Evolutionary conservation across 495 filamentous ascomycete species (phyloP), one percentile per base, ranked within the genome.

Genomic region (Barbatosphaeria neglecta): DNA sequence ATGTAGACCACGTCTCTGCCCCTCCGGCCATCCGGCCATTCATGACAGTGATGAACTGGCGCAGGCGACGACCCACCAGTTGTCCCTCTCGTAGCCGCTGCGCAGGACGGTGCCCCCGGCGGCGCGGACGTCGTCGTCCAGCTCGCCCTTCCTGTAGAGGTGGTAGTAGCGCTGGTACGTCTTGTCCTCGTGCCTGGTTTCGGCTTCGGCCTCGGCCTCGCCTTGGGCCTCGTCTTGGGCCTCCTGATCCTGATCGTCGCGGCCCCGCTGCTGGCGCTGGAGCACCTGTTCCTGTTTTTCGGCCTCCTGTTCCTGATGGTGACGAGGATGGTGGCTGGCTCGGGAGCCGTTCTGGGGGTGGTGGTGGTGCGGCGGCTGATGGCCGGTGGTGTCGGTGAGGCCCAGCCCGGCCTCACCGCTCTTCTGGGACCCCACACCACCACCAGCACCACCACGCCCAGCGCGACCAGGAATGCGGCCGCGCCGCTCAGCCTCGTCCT

Each of bases 31-130:
- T 10, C 23, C 42, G 9, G 11, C 22, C 11, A 22, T 22, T 37
- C 24, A 3, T 41, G 49, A n/a, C n/a, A 10, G 18, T 41, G 38
- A 37, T 47, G 41, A 25, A 58, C 61, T 59, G 55, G 59, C 56
- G 41, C 39, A n/a, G 22, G 62, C 54, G 57, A 74, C 64, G 38
- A 63, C 87, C 90, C 92, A 98, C 92, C 92, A 97, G 70, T 98
- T 98, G 53, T 98, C 92, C 64, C 80, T 92, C 58, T 98, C 92
- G 68, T 96, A 98, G 22, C 92, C 92, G 46, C 81, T 82, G 51
- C 83, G 81, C 37, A 90, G 50, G 16, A 95, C 78, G 41, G 58
- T 61, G 27, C 92, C 92, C 24, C 87, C 89, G 38, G 87, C 92
- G 22, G 66, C 69, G 35, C 59, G 56, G 48, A 94, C 76, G 62